Conservation (phyloP, 2,329 filamentous ascomycete genomes). For the Lithohypha guttulata region DNA sequence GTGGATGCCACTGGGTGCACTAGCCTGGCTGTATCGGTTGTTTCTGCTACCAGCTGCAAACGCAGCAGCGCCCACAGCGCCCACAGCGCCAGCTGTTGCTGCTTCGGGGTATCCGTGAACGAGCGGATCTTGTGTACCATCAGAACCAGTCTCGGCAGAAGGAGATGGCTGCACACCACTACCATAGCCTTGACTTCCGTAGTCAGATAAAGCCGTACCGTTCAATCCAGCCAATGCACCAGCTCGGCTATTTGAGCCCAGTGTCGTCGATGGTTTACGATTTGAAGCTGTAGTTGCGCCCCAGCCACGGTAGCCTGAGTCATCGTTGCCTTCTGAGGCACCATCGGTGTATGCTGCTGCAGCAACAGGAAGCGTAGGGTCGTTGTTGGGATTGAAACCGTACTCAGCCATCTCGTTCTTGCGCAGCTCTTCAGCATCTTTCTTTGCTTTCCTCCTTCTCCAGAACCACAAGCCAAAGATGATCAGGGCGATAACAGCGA, state of each 20-base stretch:
- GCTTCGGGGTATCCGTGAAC: constrained; percentile 19
- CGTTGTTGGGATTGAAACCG: constrained; percentile 93
- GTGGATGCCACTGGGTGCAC: constrained; percentile 52
- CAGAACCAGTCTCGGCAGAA: constrained; percentile 49
- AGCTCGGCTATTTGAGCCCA: constrained; percentile 57
- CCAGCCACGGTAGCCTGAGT: constrained; percentile 89
- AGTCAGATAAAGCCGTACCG: constrained; percentile 60
- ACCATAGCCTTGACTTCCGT: constrained; percentile 45
- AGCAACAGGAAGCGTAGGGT: constrained; percentile 62
- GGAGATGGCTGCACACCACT: constrained; percentile 52
- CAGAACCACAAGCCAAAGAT: constrained; percentile 45
- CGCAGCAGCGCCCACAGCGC: constrained; percentile 48
- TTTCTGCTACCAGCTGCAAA: constrained; percentile 11
- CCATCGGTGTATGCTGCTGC: constrained; percentile 41
- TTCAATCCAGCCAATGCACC: constrained; percentile 34
- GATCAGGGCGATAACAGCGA: constrained; percentile 63
- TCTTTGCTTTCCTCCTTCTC: constrained; percentile 77
- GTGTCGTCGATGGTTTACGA: constrained; percentile 77
- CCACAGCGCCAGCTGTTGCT: constrained; percentile 50
- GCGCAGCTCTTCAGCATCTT: constrained; percentile 74
- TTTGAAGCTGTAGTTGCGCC: constrained; percentile 67
- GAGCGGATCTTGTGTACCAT: constrained; percentile 59
- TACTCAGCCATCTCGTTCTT: constrained; percentile 97
- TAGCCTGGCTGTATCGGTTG: constrained; percentile 38
- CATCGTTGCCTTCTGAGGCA: constrained; percentile 66